Evolutionary conservation across 345 rosid species (phyloP).

Genomic region (Euphorbia tirucalli): DNA sequence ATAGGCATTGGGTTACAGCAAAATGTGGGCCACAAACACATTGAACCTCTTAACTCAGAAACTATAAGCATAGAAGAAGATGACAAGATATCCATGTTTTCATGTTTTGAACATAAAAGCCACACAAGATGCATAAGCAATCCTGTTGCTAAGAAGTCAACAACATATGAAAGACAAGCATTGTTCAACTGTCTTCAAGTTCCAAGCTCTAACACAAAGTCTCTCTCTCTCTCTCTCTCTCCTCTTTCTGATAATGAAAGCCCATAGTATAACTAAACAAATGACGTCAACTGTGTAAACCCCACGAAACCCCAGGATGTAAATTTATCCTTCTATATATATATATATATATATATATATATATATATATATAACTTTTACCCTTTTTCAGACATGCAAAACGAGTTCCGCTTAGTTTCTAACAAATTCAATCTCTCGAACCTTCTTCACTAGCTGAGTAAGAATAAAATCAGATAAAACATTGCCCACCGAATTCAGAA

Average conservation of each 20-base stretch:
- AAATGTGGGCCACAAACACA: conserved; percentile 4
- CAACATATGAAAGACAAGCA: not conserved
- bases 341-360: no score
- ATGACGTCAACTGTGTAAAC: not conserved
- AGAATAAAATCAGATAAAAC: not conserved
- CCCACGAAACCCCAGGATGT: not conserved
- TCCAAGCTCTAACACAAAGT: not conserved
- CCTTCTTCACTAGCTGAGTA: not conserved
- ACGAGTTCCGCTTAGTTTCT: not conserved
- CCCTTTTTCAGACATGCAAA: not conserved
- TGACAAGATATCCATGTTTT: not conserved
- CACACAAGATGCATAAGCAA: not conserved
- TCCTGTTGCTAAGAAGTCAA: not conserved
- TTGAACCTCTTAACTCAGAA: conserved; percentile 8
- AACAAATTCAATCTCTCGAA: not conserved
- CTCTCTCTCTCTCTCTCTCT: no score
- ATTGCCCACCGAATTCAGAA: not conserved
- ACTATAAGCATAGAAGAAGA: not conserved
- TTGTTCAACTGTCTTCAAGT: not conserved
- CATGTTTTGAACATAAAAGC: not conserved
- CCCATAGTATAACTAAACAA: not conserved
- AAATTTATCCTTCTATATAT: not conserved
- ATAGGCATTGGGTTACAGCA: conserved; percentile 6
- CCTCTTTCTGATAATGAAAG: no score
- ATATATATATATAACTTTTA: no score